Conservation (phyloP, 2,329 filamentous ascomycete genomes). For the Knoxdaviesia proteae region DNA sequence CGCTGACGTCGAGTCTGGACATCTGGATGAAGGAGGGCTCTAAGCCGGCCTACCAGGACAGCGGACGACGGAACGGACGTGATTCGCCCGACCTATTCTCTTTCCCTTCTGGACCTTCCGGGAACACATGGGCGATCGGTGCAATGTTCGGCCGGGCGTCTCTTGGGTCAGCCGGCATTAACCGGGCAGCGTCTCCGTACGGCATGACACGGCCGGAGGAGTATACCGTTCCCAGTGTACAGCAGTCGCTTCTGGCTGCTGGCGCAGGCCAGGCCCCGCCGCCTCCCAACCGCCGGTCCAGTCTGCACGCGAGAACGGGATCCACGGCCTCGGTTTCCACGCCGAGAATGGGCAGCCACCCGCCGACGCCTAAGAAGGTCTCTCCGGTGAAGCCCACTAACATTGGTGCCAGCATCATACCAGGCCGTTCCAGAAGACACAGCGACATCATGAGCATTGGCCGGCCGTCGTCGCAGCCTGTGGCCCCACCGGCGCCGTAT, state of each 20-base stretch:
- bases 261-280: conserved; percentile 19
- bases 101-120: conserved; percentile 21
- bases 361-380: not conserved
- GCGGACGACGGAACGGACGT: conserved; percentile 10
- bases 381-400: not conserved
- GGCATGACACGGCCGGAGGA: conserved; percentile 5
- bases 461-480: conserved; percentile 2
- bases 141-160: conserved; percentile 22
- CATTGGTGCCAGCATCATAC: conserved; percentile 1
- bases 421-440: conserved; percentile 2
- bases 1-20: conserved; percentile 28
- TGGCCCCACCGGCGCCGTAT: not conserved
- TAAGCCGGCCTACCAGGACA: conserved; percentile 13
- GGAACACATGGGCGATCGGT: conserved; percentile 23
- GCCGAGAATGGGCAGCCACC: not conserved
- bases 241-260: conserved; percentile 15
- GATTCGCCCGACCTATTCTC: conserved; percentile 32
- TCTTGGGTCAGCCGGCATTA: conserved; percentile 9
- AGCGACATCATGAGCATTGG: conserved; percentile 1
- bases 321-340: conserved; percentile 5
- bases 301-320: conserved; percentile 26
- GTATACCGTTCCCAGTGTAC: conserved; percentile 7
- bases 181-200: conserved; percentile 11
- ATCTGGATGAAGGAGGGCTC: conserved; percentile 36
- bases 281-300: conserved; percentile 30